Evolutionary conservation across 2,329 filamentous ascomycete genomes (phyloP), one percentile per base, ranked within the genome.

Genomic region (Epichloe uncinata): DNA sequence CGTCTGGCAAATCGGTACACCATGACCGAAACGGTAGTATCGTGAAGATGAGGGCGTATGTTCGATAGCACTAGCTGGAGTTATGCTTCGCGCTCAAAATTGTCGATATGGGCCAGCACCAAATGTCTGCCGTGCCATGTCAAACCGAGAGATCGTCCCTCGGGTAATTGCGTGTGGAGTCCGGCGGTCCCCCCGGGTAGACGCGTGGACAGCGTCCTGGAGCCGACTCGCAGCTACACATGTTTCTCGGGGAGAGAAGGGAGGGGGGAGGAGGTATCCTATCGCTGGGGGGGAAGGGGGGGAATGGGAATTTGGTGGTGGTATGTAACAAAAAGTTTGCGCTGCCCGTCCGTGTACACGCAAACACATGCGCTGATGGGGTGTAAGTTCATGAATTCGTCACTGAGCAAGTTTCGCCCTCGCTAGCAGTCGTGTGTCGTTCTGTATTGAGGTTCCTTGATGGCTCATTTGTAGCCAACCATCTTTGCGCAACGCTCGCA

Each of bases 401-500:
- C 20, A 18, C 38, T 20, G 18, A 41, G 5, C 38, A 41, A 15
- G 18, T 41, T 41, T 41, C 38, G 16, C 18, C 5, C 18, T 41
- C 38, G 11, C 16, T 22, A 41, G 18, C 12, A 18, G 38, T 22
- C 6, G 15, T 41, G 38, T 8, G 38, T 41, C 38, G 38, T 41
- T 18, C 5, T 9, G 26, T 9, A 9, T 30, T 9, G 26, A 30
- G 26, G 26, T 30, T 30, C 26, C 3, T 30, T 30, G 26, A 9
- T 30, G 26, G 37, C 42, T 75, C 73, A 82, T 62, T 74, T 77
- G 64, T 81, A 83, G 57, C 79, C 80, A 34, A 80, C 77, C 62
- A 79, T 77, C 60, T 73, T 76, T 52, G 80, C 80, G 61, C 80
- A 84, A 35, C 77, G 72, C 52, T 75, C 71, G 66, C 80, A 83